Evolutionary conservation across 1,284 basidiomycete species (phyloP), one percentile per base, ranked within the genome.

Genomic region (Austroboletus sp.): DNA sequence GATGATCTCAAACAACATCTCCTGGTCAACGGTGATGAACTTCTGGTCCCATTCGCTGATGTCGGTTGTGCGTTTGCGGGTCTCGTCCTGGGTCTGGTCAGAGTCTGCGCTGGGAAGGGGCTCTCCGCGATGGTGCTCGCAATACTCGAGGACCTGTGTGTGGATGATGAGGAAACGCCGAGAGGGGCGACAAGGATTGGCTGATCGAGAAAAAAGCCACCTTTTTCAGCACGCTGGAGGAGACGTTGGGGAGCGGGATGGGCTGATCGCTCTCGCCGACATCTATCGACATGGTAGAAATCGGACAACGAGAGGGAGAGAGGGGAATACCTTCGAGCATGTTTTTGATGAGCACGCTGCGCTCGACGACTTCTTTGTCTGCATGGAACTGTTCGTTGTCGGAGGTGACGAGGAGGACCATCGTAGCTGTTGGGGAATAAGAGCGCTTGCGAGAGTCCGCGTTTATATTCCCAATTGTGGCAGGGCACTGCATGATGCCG

Each of bases 1-100:
- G 68, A 98, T 99, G 66, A 98, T 98, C 75, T 99, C 96, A 57
- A 98, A 98, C 13, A 93, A 77, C 89, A 93, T 92, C 68, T 93
- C 89, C 70, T 97, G 93, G 74, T 96, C 93, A 49, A 96, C 91
- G 40, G 82, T 84, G 67, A 95, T 95, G 66, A 95, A 98, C 74
- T 97, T 97, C 65, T 93, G 87, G 68, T 99, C 96, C 96, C 96
- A 99, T 66, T 99, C 96, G 55, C 83, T 85, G 67, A 99, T 98
- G 60, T 98, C 96, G 23, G 92, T 93, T 10, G 93, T 94, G 66
- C 94, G 86, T 69, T 95, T 94, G 66, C 95, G 86, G n/a, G 88
- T 88, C 69, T 98, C 95, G 54, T 96, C 93, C 57, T 86, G 84
- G 49, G 69, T 79, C 54, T 80, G 76, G 57, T 92, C 88, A 48